Conservation (phyloP, 202 grass and related monocot genomes). For the Eragrostis tef region DNA sequence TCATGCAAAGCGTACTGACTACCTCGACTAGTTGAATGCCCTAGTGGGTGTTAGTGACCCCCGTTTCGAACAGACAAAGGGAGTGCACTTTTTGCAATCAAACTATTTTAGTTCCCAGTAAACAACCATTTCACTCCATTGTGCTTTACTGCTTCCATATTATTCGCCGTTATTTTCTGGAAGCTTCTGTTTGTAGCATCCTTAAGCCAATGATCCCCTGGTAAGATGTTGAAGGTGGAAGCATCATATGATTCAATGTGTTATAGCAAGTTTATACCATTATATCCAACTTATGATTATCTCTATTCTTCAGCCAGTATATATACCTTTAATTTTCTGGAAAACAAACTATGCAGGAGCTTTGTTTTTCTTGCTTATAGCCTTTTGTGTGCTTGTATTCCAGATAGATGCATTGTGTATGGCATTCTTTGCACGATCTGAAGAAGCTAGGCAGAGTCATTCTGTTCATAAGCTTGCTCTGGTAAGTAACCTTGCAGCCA, state of each 20-base stretch:
- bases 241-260: not conserved
- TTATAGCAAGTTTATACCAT: not conserved
- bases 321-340: conserved; percentile 25
- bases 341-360: conserved; percentile 13
- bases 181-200: not conserved
- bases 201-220: not conserved
- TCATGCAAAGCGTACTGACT: not conserved
- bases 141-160: not conserved
- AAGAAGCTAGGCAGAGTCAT: conserved; percentile 96
- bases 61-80: not conserved
- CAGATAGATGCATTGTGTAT: conserved; percentile 97
- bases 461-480: conserved; percentile 95
- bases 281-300: not conserved
- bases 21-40: conserved; percentile 23
- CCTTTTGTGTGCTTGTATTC: conserved; percentile 38
- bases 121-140: not conserved
- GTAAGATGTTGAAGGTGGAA: not conserved
- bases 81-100: not conserved
- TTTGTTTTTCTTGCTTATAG: conserved; percentile 29
- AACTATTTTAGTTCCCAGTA: not conserved
- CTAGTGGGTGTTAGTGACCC: not conserved
- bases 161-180: not conserved
- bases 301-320: not conserved
- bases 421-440: conserved; percentile 96
- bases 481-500: conserved; percentile 58